Evolutionary conservation across 306 rosid species (phyloP).

Genomic region (Vachellia collinsii): DNA sequence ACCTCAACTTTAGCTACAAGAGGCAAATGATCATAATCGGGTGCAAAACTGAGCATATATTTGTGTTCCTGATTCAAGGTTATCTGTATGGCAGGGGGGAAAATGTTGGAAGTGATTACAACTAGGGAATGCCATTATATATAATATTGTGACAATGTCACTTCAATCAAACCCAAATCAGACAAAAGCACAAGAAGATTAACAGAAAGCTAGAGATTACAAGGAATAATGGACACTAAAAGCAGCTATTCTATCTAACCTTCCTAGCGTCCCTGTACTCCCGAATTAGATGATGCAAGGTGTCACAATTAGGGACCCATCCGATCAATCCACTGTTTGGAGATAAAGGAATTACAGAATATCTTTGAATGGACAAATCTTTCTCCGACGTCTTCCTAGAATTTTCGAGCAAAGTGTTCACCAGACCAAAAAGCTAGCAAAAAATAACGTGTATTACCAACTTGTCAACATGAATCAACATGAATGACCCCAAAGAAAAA

Average conservation of each 20-base stretch:
- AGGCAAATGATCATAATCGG: slow-evolving; percentile 94
- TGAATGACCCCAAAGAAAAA: slow-evolving; percentile 6
- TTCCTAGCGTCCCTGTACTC: slow-evolving; percentile 95
- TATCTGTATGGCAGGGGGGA: slow-evolving; percentile 53
- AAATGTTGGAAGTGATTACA: slow-evolving; percentile 16
- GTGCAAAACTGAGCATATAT: slow-evolving; percentile 94
- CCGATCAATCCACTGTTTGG: slow-evolving; percentile 98
- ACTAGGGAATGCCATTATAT: slow-evolving; percentile 32
- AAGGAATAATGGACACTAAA: neutral
- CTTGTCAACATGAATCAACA: slow-evolving; percentile 25
- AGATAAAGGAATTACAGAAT: slow-evolving; percentile 88
- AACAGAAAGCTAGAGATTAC: slow-evolving; percentile 1
- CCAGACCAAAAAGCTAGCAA: slow-evolving; percentile 93
- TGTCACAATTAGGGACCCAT: slow-evolving; percentile 98
- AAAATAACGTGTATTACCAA: slow-evolving; percentile 33
- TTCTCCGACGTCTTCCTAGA: slow-evolving; percentile 83
- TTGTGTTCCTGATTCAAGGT: slow-evolving; percentile 95
- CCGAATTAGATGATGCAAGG: slow-evolving; percentile 84
- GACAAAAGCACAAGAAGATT: slow-evolving; percentile 19
- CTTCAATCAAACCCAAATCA: slow-evolving; percentile 8
- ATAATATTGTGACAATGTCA: slow-evolving; percentile 15
- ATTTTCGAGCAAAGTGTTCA: slow-evolving; percentile 88
- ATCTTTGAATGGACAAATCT: slow-evolving; percentile 84
- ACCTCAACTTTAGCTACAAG: slow-evolving; percentile 98
- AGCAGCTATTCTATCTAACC: slow-evolving; percentile 53